These are phyloP conservation scores for Teunomyces aglyptinius DNA, from an alignment of 805 yeast genomes.

Conservation along the genomic window DNA sequence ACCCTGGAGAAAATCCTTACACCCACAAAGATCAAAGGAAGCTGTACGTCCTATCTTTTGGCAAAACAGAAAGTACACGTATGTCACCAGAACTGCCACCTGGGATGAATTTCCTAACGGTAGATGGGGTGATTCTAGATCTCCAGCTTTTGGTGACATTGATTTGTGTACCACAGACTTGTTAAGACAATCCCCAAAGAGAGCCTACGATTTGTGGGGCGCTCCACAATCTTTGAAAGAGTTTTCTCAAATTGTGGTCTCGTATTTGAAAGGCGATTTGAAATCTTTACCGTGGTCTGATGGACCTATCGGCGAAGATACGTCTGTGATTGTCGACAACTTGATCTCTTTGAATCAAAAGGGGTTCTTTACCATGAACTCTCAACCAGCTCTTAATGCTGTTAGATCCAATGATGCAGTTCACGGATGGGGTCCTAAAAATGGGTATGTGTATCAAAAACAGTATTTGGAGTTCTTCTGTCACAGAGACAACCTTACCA, in stretches of 20 bases:
- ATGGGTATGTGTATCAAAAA: conserved; percentile 92
- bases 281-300: conserved; percentile 92
- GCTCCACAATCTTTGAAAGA: conserved; percentile 61
- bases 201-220: conserved; percentile 88
- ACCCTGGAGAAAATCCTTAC: conserved; percentile 93
- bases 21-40: conserved; percentile 76
- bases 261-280: conserved; percentile 70
- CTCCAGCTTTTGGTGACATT: conserved; percentile 94
- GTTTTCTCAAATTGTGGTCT: conserved; percentile 58
- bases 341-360: conserved; percentile 62
- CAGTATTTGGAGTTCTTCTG: conserved; percentile 86
- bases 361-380: conserved; percentile 80
- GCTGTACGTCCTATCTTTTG: conserved; percentile 92
- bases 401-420: conserved; percentile 63
- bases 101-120: conserved; percentile 99
- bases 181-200: conserved; percentile 77
- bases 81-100: conserved; percentile 81
- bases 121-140: conserved; percentile 96
- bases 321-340: conserved; percentile 56
- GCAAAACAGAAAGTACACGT: conserved; percentile 90
- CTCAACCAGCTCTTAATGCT: conserved; percentile 92
- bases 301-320: conserved; percentile 79
- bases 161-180: conserved; percentile 78
- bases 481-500: conserved; percentile 48
- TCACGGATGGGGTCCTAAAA: conserved; percentile 93